Evolutionary conservation across 2,329 filamentous ascomycete species (phyloP).

Genomic region (Chrysoporthe deuterocubensis): DNA sequence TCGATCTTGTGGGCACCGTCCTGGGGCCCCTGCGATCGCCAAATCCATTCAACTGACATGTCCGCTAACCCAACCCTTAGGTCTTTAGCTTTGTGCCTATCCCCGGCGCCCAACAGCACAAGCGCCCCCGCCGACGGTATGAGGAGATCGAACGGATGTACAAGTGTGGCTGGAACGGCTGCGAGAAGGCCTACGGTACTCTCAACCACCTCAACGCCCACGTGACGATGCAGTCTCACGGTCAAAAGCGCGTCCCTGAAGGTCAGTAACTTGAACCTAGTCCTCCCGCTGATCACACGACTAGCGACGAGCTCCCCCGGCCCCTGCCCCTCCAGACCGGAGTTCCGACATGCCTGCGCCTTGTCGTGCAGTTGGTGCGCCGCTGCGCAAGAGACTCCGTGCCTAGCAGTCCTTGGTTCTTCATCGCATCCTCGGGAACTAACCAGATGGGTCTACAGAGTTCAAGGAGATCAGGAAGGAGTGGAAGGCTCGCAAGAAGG

Average conservation of each 20-base stretch:
- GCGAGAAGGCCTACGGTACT: constrained; percentile 97
- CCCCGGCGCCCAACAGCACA: constrained; percentile 95
- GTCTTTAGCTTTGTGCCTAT: constrained; percentile 99
- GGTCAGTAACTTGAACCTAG: constrained; percentile 62
- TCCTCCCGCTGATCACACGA: constrained; percentile 6
- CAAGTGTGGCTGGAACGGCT: constrained; percentile 98
- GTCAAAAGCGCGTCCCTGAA: constrained; percentile 92
- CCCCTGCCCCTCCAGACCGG: background rate
- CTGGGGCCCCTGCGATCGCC: background rate
- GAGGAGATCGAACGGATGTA: constrained; percentile 99
- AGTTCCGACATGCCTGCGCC: no score
- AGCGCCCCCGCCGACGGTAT: constrained; percentile 88
- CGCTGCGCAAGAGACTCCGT: background rate
- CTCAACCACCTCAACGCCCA: constrained; percentile 97
- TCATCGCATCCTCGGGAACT: constrained; percentile 28
- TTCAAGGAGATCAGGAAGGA: constrained; percentile 99
- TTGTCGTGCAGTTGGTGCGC: constrained; percentile 8
- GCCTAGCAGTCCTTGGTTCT: background rate
- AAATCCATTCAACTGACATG: background rate
- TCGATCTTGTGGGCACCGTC: background rate
- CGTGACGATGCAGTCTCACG: constrained; percentile 98
- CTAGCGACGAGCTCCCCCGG: background rate
- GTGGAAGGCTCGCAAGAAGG: constrained; percentile 99
- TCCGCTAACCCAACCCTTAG: constrained; percentile 49
- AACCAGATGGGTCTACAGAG: constrained; percentile 59